Evolutionary conservation across 495 filamentous ascomycete species (phyloP).

Genomic region (Tuber borchii): DNA sequence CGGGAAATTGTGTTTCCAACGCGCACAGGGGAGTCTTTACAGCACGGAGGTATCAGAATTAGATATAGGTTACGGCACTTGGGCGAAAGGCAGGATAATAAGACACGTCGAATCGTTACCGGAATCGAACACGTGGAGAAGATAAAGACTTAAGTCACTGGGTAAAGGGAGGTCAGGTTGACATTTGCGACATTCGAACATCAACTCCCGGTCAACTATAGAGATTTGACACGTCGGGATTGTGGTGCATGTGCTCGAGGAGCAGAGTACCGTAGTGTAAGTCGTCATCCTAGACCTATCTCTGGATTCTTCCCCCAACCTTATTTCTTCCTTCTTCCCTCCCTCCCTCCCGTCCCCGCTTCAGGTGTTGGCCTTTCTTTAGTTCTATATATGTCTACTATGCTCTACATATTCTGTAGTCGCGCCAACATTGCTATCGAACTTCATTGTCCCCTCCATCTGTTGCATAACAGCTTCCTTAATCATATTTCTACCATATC

Average conservation of each 20-base stretch:
- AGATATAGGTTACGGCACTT: constrained; percentile 11
- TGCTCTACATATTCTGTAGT: background rate
- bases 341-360: constrained; percentile 2
- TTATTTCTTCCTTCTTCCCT: constrained; percentile 12
- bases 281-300: constrained; percentile 11
- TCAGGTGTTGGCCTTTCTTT: background rate
- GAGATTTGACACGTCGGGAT: constrained; percentile 21
- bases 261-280: constrained; percentile 10
- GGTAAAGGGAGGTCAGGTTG: constrained; percentile 14
- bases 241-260: constrained; percentile 20
- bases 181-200: constrained; percentile 12
- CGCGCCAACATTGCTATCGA: background rate
- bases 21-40: constrained; percentile 9
- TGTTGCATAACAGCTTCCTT: background rate
- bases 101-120: constrained; percentile 14
- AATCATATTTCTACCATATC: background rate
- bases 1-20: constrained; percentile 17
- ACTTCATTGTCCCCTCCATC: background rate
- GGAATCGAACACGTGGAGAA: constrained; percentile 21
- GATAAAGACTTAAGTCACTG: constrained; percentile 6
- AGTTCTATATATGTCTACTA: background rate
- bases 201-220: constrained; percentile 15
- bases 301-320: constrained; percentile 1
- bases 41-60: constrained; percentile 8
- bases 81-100: constrained; percentile 8